Conservation (phyloP, 345 rosid genomes). For the Kernera saxatilis region DNA sequence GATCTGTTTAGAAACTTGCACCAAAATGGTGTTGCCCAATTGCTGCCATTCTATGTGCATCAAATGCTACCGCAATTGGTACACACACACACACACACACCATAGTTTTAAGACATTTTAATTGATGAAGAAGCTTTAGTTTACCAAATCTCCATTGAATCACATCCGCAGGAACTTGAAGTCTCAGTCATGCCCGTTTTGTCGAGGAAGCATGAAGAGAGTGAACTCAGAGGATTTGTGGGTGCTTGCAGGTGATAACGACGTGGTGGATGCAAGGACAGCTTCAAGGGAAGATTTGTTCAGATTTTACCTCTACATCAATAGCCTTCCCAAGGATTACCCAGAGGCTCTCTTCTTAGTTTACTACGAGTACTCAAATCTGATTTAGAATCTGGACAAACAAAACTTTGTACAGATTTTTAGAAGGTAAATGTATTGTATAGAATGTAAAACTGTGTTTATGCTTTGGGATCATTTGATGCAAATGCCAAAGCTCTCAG, state of each 20-base stretch:
- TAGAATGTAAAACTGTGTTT: conserved; percentile 22
- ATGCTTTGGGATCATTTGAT: conserved; percentile 17
- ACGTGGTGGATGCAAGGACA: conserved; percentile 71
- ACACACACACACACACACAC: conserved; percentile 12
- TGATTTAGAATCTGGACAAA: conserved; percentile 27
- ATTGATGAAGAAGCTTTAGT: not conserved
- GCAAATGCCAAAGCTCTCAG: conserved; percentile 24
- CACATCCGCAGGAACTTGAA: conserved; percentile 62
- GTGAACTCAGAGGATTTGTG: conserved; percentile 96
- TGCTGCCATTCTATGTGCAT: conserved; percentile 99
- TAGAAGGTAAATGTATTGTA: conserved; percentile 13
- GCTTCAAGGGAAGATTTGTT: conserved; percentile 66
- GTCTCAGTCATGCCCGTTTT: conserved; percentile 96
- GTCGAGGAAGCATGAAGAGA: conserved; percentile 93
- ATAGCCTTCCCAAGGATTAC: conserved; percentile 73
- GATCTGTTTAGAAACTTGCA: conserved; percentile 93
- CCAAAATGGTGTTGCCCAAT: conserved; percentile 88
- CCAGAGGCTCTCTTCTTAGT: conserved; percentile 88
- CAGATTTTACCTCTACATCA: conserved; percentile 80
- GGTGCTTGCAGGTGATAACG: conserved; percentile 88
- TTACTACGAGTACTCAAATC: conserved; percentile 62
- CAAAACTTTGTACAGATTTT: conserved; percentile 28
- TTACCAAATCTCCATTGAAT: not conserved
- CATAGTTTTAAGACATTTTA: not conserved
- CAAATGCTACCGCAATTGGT: conserved; percentile 98